Evolutionary conservation across 2,329 filamentous ascomycete genomes (phyloP).

Genomic region (Xylaria sp.): DNA sequence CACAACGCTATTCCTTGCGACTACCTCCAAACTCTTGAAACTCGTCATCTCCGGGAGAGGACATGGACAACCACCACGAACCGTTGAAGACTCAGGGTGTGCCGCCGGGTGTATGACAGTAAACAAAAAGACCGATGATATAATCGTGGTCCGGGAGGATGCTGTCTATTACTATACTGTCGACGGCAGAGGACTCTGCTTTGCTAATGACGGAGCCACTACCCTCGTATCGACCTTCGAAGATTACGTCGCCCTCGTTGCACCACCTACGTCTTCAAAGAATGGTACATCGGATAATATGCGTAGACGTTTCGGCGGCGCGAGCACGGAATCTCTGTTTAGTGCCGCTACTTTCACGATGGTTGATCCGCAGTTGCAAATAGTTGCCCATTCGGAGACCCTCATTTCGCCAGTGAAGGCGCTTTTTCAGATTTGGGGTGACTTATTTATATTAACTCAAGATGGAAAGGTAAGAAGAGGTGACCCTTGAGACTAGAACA

Average conservation of each 20-base stretch:
- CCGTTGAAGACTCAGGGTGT: conserved; percentile 89
- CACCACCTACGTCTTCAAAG: conserved; percentile 71
- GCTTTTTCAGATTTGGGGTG: conserved; percentile 88
- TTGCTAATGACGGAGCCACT: conserved; percentile 92
- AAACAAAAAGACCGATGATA: conserved; percentile 80
- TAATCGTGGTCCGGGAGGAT: conserved; percentile 93
- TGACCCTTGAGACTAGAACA: not conserved
- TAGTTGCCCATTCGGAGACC: conserved; percentile 89
- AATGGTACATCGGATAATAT: conserved; percentile 68
- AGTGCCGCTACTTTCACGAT: conserved; percentile 89
- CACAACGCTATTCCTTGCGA: conserved; percentile 91
- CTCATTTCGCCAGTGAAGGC: conserved; percentile 82
- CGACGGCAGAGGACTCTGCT: conserved; percentile 86
- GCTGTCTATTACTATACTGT: conserved; percentile 93
- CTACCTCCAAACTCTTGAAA: conserved; percentile 86
- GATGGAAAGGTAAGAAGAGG: conserved; percentile 81
- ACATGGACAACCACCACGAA: conserved; percentile 87
- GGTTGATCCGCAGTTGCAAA: conserved; percentile 89
- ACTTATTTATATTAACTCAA: conserved; percentile 87
- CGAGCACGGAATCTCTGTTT: conserved; percentile 80
- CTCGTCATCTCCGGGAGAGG: conserved; percentile 88
- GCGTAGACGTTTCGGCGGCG: conserved; percentile 76
- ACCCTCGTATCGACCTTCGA: conserved; percentile 81
- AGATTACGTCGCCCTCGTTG: conserved; percentile 88
- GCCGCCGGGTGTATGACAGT: conserved; percentile 95